These are phyloP conservation scores for Hymenoscyphus occultus DNA, from an alignment of 2,329 filamentous ascomycete genomes.

Conservation along the genomic window DNA sequence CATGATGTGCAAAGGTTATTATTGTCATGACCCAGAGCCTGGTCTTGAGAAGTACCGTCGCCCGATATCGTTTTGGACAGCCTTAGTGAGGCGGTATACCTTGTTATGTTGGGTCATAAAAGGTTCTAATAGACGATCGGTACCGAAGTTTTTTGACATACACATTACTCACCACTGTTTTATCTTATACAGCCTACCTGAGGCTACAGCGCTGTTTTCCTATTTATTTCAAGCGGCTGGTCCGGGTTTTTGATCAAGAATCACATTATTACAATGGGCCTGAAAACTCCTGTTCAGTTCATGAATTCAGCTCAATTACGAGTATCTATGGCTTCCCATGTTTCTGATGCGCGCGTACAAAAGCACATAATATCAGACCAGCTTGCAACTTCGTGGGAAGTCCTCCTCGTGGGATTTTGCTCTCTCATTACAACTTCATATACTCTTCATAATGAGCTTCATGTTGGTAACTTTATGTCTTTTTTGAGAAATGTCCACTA, in stretches of 20 bases:
- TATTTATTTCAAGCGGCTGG: neutral
- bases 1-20: neutral
- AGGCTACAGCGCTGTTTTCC: too few relatives aligned
- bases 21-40: neutral
- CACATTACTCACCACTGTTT: too few relatives aligned
- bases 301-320: neutral
- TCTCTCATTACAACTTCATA: conserved; percentile 30
- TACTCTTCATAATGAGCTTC: conserved; percentile 28
- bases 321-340: neutral
- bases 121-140: too few relatives aligned
- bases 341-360: neutral
- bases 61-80: neutral
- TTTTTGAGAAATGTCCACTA: conserved; percentile 6
- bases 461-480: conserved; percentile 16
- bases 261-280: neutral
- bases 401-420: conserved; percentile 21
- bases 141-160: too few relatives aligned
- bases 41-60: neutral
- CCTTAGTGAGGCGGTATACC: neutral
- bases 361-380: conserved; percentile 15
- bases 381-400: conserved; percentile 28
- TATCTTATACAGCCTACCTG: too few relatives aligned
- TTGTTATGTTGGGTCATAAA: too few relatives aligned
- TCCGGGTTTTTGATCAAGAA: neutral
- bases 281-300: neutral